Evolutionary conservation across 352 stramenopile genomes (phyloP), one percentile per base, ranked within the genome.

Genomic region (Globisporangium acanthophoron): DNA sequence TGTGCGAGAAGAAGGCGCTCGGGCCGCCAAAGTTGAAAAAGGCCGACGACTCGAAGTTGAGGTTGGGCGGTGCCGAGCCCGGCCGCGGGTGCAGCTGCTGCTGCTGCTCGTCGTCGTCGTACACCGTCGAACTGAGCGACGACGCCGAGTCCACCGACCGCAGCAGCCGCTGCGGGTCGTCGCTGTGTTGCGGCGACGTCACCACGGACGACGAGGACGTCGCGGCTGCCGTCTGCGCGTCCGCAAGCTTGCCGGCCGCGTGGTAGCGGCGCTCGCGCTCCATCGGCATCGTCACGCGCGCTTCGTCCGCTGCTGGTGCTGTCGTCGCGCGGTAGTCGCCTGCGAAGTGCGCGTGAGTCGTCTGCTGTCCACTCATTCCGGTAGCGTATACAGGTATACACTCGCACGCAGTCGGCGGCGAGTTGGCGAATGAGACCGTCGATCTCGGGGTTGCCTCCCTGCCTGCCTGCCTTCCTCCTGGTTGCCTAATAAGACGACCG

Each of bases 1-100:
- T 76, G 33, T 68, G 64, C 9, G 64, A 64, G 47, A 85, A 83
- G 54, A 83, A 81, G 52, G 80, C 69, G 37, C 54, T 69, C 12
- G 73, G 59, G 44, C 64, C 69, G 13, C 69, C 69, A 53, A 83
- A 83, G 49, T 48, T 8, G 51, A 86, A 86, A 18, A 83, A 69
- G n/a, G 62, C 63, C 11, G 74, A 71, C 31, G 66, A 60, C 24
- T 85, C 74, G 31, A 85, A 85, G 62, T 54, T 59, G 15, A 80
- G 47, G 39, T 62, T 61, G 55, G 54, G 54, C 39, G 54, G 66
- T 35, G 33, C 56, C 13, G 61, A 64, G 21, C 61, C 56, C 1
- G 61, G 61, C 21, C 61, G 61, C 15, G 45, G 47, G 16, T 55
- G 21, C 46, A 37, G 56, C 41, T 44, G 54, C 48, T 57, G 56